Conservation (phyloP, 2,329 filamentous ascomycete species). For the Exserohilum turcica region DNA sequence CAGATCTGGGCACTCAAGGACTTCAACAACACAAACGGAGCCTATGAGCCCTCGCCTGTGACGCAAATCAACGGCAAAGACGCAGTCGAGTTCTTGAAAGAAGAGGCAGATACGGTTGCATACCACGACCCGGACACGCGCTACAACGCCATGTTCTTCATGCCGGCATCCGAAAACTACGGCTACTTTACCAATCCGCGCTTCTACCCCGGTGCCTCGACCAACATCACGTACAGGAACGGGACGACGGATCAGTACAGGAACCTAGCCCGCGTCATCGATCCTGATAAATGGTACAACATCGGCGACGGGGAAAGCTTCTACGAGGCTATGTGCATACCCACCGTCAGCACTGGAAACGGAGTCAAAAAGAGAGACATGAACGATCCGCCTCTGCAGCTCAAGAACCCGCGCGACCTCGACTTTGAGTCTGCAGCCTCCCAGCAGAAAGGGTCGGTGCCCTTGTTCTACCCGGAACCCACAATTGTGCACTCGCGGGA, state of each 20-base stretch:
- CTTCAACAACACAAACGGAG: slow-evolving; percentile 33
- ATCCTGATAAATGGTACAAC: slow-evolving; percentile 33
- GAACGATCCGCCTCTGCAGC: slow-evolving; percentile 30
- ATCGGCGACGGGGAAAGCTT: slow-evolving; percentile 47
- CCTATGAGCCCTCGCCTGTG: slow-evolving; percentile 43
- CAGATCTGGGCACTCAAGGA: slow-evolving; percentile 41
- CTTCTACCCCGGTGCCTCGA: slow-evolving; percentile 40
- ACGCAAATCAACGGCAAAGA: slow-evolving; percentile 47
- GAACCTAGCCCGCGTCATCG: slow-evolving; percentile 38
- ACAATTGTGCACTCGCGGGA: slow-evolving; percentile 40
- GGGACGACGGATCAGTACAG: slow-evolving; percentile 37
- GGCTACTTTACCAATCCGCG: slow-evolving; percentile 39
- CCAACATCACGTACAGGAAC: slow-evolving; percentile 45
- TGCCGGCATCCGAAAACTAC: slow-evolving; percentile 38
- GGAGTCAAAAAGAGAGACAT: slow-evolving; percentile 34
- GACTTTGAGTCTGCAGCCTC: slow-evolving; percentile 29
- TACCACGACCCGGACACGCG: slow-evolving; percentile 51
- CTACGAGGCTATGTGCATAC: slow-evolving; percentile 45
- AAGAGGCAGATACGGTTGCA: slow-evolving; percentile 34
- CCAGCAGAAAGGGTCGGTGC: slow-evolving; percentile 29
- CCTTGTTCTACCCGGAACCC: slow-evolving; percentile 45
- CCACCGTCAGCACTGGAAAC: slow-evolving; percentile 9
- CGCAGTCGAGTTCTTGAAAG: slow-evolving; percentile 42
- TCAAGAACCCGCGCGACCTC: slow-evolving; percentile 38
- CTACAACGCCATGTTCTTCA: slow-evolving; percentile 49